Evolutionary conservation across 495 filamentous ascomycete species (phyloP).

Genomic region (Cudoniella acicularis): DNA sequence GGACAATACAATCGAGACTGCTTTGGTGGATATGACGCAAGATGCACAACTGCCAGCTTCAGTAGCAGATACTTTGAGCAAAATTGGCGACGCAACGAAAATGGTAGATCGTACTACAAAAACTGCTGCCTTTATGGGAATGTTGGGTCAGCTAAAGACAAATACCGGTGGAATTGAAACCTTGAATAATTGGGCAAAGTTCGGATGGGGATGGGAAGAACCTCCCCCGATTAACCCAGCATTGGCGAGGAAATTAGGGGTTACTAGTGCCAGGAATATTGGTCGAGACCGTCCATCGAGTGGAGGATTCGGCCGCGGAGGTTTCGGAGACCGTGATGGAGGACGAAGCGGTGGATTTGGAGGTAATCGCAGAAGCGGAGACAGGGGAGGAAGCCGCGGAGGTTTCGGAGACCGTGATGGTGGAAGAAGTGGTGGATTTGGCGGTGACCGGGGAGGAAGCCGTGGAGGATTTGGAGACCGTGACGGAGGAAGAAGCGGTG

Average conservation of each 20-base stretch:
- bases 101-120: conserved; percentile 38
- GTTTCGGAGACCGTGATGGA: background rate
- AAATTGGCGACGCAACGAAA: conserved; percentile 32
- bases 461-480: conserved; percentile 1
- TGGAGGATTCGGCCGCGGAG: conserved; percentile 6
- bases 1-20: conserved; percentile 50
- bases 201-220: conserved; percentile 58
- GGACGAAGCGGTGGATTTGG: conserved; percentile 11
- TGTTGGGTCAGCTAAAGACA: conserved; percentile 6
- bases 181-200: conserved; percentile 58
- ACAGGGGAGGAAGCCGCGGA: conserved; percentile 17
- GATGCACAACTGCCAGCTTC: conserved; percentile 30
- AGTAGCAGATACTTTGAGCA: conserved; percentile 35
- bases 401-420: conserved; percentile 12
- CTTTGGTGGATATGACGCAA: conserved; percentile 50
- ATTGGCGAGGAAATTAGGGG: conserved; percentile 45
- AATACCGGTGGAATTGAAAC: conserved; percentile 41
- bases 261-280: conserved; percentile 43
- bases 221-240: conserved; percentile 48
- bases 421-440: background rate
- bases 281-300: conserved; percentile 25
- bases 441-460: conserved; percentile 28
- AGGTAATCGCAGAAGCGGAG: conserved; percentile 4
- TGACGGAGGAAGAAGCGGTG: conserved; percentile 5
- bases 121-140: conserved; percentile 47